Percentiles rank a stretch among this genome's conserved stretches.
phyloP scores from a whole-genome alignment of 306 rosid species.

The Malus fusca region DNA sequence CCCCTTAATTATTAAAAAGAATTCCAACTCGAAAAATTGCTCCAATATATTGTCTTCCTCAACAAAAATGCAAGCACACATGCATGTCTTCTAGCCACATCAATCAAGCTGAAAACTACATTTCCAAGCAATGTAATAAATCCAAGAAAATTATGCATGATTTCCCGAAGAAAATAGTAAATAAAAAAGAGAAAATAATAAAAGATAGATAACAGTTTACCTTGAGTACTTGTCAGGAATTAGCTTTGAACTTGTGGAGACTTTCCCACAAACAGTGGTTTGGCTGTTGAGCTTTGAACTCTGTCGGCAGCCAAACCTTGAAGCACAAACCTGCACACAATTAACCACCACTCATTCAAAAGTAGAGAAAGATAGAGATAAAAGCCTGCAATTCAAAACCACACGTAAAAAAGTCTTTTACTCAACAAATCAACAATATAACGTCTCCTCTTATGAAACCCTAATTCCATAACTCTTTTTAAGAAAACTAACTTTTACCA shows the following conservation, averaged over 20 bases:
- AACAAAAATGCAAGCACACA: neutral
- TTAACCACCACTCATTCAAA: neutral
- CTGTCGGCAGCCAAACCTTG: neutral
- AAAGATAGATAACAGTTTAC: neutral
- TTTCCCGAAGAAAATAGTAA: neutral
- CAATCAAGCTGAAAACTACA: neutral
- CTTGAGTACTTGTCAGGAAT: neutral
- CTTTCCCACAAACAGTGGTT: constrained; percentile 33
- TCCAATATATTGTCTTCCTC: neutral
- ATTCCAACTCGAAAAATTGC: neutral
- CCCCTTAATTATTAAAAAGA: neutral
- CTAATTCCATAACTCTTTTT: constrained; percentile 5
- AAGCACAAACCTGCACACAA: neutral
- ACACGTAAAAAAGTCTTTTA: neutral
- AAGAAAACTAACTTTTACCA: neutral
- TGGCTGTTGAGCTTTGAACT: neutral
- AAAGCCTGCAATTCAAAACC: neutral
- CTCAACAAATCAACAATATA: neutral
- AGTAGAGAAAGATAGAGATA: neutral
- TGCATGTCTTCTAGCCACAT: neutral
- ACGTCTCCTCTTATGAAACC: constrained; percentile 31
- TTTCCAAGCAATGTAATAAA: neutral
- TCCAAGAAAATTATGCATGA: neutral
- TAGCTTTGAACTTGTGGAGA: neutral
- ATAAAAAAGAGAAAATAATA: neutral